Conservation (phyloP, 768 basidiomycete genomes). For the Clathrus columnatus region DNA sequence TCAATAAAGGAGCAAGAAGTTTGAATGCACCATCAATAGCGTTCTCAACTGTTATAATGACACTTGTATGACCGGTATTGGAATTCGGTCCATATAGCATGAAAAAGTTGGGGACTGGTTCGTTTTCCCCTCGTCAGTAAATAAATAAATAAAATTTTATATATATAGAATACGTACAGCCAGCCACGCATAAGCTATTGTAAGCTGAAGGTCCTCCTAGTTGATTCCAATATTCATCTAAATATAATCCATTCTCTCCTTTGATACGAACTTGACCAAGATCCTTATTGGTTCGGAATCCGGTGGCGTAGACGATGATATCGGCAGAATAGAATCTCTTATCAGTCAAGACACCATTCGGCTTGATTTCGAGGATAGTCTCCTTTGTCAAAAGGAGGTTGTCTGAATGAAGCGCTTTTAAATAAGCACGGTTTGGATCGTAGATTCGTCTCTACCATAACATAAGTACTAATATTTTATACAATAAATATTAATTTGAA, state of each 20-base stretch:
- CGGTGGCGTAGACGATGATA: conserved; percentile 17
- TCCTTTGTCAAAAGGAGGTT: conserved; percentile 16
- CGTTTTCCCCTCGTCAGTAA: not conserved
- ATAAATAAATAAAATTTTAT: not conserved
- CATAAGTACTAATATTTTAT: not conserved
- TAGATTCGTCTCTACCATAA: conserved; percentile 17
- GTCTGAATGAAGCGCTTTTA: conserved; percentile 10
- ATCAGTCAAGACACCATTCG: conserved; percentile 12
- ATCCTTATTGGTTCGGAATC: not conserved
- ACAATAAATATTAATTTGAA: not conserved
- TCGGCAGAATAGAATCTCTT: conserved; percentile 15
- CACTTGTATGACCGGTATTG: conserved; percentile 17
- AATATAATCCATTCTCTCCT: conserved; percentile 13
- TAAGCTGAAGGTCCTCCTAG: conserved; percentile 13
- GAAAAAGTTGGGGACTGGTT: conserved; percentile 12
- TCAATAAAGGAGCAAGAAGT: conserved; percentile 12
- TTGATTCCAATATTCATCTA: conserved; percentile 13
- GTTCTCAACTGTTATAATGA: conserved; percentile 16
- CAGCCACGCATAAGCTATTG: conserved; percentile 3
- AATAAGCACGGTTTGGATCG: conserved; percentile 20
- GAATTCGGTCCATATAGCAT: conserved; percentile 18
- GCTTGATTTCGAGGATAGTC: conserved; percentile 11
- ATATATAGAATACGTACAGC: conserved; percentile 1
- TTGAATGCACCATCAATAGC: conserved; percentile 8
- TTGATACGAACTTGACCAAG: conserved; percentile 14